Evolutionary conservation across 2,329 filamentous ascomycete species (phyloP).

Genomic region (Pestalotiopsis fici): DNA sequence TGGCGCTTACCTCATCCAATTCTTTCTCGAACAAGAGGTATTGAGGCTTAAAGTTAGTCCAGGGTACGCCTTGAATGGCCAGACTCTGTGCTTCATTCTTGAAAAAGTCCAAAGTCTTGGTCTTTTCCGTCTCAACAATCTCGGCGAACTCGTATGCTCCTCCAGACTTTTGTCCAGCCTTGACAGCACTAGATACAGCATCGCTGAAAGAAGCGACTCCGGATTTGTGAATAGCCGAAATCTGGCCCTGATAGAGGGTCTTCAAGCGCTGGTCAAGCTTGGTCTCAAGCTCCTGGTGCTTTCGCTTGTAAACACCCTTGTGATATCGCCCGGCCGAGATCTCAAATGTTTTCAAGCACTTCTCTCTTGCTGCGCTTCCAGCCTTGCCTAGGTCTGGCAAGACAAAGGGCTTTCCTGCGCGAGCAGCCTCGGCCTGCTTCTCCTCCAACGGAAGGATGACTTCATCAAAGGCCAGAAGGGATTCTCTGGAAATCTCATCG

Average conservation of each 20-base stretch:
- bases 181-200: slow-evolving; percentile 83
- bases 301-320: slow-evolving; percentile 89
- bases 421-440: slow-evolving; percentile 73
- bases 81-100: slow-evolving; percentile 74
- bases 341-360: slow-evolving; percentile 83
- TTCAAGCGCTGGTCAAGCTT: slow-evolving; percentile 91
- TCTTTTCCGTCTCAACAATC: slow-evolving; percentile 84
- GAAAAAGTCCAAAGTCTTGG: slow-evolving; percentile 73
- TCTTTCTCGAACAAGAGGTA: slow-evolving; percentile 83
- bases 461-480: slow-evolving; percentile 79
- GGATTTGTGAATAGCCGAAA: slow-evolving; percentile 84
- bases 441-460: slow-evolving; percentile 84
- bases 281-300: slow-evolving; percentile 78
- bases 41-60: slow-evolving; percentile 86
- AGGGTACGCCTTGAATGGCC: slow-evolving; percentile 75
- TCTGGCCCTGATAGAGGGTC: slow-evolving; percentile 82
- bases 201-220: slow-evolving; percentile 85
- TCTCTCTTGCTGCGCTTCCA: slow-evolving; percentile 71
- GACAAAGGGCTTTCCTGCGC: slow-evolving; percentile 72
- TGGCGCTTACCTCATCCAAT: slow-evolving; percentile 81
- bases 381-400: slow-evolving; percentile 73
- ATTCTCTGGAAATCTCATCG: slow-evolving; percentile 93
- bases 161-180: slow-evolving; percentile 89
- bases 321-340: slow-evolving; percentile 91
- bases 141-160: slow-evolving; percentile 92